Conservation (phyloP, 176 grass and related monocot genomes). For the Triticum aestivum region DNA sequence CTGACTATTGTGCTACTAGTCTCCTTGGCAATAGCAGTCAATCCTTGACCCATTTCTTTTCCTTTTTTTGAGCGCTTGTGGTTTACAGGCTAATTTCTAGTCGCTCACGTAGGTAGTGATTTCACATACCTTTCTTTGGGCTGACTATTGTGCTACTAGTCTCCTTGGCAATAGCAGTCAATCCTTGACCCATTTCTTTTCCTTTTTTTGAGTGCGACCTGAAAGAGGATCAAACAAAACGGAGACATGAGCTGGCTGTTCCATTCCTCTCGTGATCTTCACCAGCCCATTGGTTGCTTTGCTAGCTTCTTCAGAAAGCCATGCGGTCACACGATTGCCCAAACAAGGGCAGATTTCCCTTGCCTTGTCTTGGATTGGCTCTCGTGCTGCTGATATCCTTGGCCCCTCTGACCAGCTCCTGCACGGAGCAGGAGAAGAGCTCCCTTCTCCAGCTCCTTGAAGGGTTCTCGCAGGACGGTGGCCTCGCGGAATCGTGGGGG, state of each 20-base stretch:
- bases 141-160: neutral
- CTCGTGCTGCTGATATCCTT: neutral
- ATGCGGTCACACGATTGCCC: neutral
- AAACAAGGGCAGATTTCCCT: neutral
- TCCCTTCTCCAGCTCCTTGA: constrained; percentile 32
- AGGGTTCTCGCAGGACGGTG: neutral
- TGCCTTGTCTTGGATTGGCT: neutral
- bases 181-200: neutral
- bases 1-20: neutral
- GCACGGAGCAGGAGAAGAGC: constrained; percentile 26
- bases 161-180: neutral
- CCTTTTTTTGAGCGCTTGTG: too few relatives aligned
- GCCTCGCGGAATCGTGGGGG: neutral
- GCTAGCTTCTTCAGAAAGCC: neutral
- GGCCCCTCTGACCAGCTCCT: neutral
- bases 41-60: neutral
- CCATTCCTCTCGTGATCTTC: too few relatives aligned
- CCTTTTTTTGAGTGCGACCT: neutral
- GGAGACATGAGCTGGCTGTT: neutral
- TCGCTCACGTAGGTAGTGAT: neutral
- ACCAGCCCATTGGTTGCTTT: too few relatives aligned
- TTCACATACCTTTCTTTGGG: neutral
- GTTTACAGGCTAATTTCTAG: neutral
- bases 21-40: neutral
- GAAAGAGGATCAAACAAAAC: neutral